These are phyloP conservation scores for Wallacemonas sp. DNA, from an alignment of 208 protist species.

Conservation along the genomic window DNA sequence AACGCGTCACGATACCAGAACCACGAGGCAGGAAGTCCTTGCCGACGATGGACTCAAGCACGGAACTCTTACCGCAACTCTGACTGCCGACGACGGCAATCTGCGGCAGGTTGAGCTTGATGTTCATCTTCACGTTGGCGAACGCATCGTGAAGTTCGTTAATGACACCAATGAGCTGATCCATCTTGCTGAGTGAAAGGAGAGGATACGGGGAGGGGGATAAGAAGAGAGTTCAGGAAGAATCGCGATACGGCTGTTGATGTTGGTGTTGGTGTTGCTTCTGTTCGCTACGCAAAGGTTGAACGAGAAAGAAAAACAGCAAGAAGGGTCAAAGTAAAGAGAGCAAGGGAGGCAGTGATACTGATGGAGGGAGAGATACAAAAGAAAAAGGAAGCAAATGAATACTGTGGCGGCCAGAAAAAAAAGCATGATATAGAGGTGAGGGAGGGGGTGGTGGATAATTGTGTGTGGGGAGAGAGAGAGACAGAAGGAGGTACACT, in stretches of 20 bases:
- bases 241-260: too few relatives aligned
- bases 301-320: too few relatives aligned
- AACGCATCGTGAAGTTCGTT: constrained; percentile 98
- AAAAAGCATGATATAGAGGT: not conserved
- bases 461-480: not conserved
- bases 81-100: constrained; percentile 99
- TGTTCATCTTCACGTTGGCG: constrained; percentile 86
- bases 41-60: constrained; percentile 99
- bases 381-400: not conserved
- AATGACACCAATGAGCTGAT: constrained; percentile 96
- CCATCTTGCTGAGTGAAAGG: constrained; percentile 63
- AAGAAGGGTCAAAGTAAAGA: too few relatives aligned
- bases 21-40: constrained; percentile 99
- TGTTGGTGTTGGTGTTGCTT: too few relatives aligned
- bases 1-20: constrained; percentile 98
- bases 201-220: constrained; percentile 7
- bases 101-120: constrained; percentile 97
- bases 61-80: constrained; percentile 96
- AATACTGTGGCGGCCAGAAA: not conserved
- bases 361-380: not conserved
- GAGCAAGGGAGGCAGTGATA: not conserved
- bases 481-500: too few relatives aligned
- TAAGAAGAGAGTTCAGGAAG: too few relatives aligned
- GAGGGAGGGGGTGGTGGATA: not conserved
- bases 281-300: too few relatives aligned